phyloP scores from a whole-genome alignment of 306 rosid species.

The Malus asiatica region DNA sequence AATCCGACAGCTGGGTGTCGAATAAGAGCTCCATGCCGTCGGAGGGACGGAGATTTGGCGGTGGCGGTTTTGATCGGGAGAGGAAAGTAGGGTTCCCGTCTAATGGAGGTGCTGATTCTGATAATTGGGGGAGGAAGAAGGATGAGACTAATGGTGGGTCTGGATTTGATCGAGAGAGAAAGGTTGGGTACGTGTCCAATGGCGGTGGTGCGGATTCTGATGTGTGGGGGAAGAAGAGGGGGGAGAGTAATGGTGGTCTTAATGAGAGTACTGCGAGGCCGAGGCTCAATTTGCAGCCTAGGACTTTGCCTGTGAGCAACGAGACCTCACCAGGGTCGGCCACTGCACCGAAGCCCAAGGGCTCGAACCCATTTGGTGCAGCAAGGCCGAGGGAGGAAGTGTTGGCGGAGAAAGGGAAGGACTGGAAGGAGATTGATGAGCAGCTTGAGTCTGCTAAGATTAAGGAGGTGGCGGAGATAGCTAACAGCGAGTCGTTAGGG shows the following conservation, averaged over 20 bases:
- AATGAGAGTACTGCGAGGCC: constrained; percentile 45
- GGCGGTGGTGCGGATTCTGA: constrained; percentile 59
- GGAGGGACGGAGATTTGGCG: constrained; percentile 54
- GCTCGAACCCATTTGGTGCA: constrained; percentile 65
- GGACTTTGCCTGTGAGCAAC: constrained; percentile 39
- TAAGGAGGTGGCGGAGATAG: constrained; percentile 44
- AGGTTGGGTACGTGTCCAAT: constrained; percentile 40
- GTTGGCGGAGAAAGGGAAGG: constrained; percentile 83
- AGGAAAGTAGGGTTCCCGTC: constrained; percentile 26
- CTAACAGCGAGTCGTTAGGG: constrained; percentile 26
- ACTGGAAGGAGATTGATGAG: constrained; percentile 89
- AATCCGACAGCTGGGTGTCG: constrained; percentile 78
- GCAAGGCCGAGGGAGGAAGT: constrained; percentile 97
- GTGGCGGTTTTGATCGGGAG: constrained; percentile 55
- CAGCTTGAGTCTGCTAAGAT: constrained; percentile 60
- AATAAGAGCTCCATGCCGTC: constrained; percentile 48
- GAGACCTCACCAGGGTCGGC: constrained; percentile 37
- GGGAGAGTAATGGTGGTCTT: constrained; percentile 25
- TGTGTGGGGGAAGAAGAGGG: constrained; percentile 51
- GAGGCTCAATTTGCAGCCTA: constrained; percentile 72
- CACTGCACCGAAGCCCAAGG: constrained; percentile 39
- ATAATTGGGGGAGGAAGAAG: constrained; percentile 37
- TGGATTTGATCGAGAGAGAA: constrained; percentile 32
- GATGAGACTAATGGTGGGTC: constrained; percentile 20
- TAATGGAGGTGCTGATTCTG: constrained; percentile 35